Conservation (phyloP, 2,329 filamentous ascomycete genomes). For the Trichoderma simmonsii region DNA sequence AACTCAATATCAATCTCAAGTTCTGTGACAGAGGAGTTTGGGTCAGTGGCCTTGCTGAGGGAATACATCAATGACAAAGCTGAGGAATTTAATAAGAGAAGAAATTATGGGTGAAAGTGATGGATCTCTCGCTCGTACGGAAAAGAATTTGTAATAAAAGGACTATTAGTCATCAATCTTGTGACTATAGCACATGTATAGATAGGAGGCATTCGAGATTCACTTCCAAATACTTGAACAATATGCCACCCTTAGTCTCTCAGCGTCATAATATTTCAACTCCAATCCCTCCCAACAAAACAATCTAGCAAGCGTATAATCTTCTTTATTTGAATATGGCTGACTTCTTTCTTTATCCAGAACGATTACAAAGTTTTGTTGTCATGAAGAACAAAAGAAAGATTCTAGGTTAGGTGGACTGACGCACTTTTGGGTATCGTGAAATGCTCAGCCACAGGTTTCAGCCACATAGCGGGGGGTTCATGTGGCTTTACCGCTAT, state of each 20-base stretch:
- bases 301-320: too few relatives aligned
- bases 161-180: too few relatives aligned
- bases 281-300: not conserved
- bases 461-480: constrained; percentile 2
- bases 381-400: not conserved
- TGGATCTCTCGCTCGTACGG: not conserved
- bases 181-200: too few relatives aligned
- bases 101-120: not conserved
- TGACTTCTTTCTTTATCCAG: not conserved
- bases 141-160: not conserved
- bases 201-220: too few relatives aligned
- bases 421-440: accelerated
- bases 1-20: not conserved
- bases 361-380: not conserved
- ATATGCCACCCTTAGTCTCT: too few relatives aligned
- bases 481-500: not conserved
- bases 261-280: too few relatives aligned
- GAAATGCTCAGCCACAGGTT: not conserved
- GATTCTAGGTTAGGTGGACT: not conserved
- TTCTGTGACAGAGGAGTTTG: not conserved
- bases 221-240: too few relatives aligned
- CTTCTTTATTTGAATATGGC: not conserved
- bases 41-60: not conserved
- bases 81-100: not conserved
- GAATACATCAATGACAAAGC: not conserved